Base-by-base conservation (phyloP, 2,329 filamentous ascomycete genomes). In the Hymenoscyphus salicellus region DNA sequence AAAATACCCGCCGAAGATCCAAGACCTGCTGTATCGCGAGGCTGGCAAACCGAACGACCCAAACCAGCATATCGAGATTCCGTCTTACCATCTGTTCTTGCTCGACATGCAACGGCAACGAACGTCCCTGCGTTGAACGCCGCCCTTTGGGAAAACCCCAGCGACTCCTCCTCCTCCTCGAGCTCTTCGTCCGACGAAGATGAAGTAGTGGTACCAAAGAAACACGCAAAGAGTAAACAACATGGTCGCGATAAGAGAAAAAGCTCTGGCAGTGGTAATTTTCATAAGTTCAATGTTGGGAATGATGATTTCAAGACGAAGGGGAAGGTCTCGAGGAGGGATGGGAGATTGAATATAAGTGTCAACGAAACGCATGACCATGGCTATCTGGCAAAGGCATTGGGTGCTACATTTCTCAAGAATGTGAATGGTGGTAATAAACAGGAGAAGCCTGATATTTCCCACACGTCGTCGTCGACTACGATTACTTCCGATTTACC, bases 351-450 rank as follows among this genome's bases (percentile, higher is more conserved):
- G 58, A 86, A 86, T 66, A 90, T 93, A 66, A 89, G 87, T 4
- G 82, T 93, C 72, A 88, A 89, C 61, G 89, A 93, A 73, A 88
- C 85, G 1, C 83, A 83, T 63, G 86, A 89, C 68, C 87, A 80
- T 1, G 90, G 90, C 11, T 92, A 91, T 70, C 79, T 93, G 30
- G 89, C 89, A 55, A 92, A 92, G 72, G 88, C 89, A 2, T 79
- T 93, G 0, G 89, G 89, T 2, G 82, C 84, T 1, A 85, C 86
- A 3, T 81, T 90, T 55, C 80, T 83, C 62, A 85, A 85, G 69
- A 82, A 88, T 46, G 76, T 86, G 0, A 77, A 63, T 8, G 38
- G 46, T 38, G 32, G 57, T 58, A 72, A 68, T 43, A 74, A 75
- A 11, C 75, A 75, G 28, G 72, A 70, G 7, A 73, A 75, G n/a